Evolutionary conservation across 768 basidiomycete species (phyloP), one percentile per base, ranked within the genome.

Genomic region (Lactarius quietus): DNA sequence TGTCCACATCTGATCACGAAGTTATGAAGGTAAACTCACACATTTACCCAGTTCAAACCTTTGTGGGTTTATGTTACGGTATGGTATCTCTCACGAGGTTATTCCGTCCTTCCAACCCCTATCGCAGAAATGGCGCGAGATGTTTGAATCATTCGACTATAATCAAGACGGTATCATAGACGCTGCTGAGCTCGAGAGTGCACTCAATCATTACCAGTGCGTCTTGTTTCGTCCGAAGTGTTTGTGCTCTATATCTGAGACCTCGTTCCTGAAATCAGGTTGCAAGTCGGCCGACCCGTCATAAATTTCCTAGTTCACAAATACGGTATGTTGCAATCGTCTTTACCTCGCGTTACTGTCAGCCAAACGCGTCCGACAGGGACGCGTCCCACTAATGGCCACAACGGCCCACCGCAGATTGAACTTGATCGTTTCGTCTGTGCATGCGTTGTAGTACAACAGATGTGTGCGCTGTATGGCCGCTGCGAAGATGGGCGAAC

Each of bases 351-450:
- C 14, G 5, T 12, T 51, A 23, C 12, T 6, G 14, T 15, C 26
- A 26, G 2, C 23, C 48, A 15, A 17, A 51, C 26, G 6, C 20
- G n/a, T 26, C 23, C n/a, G 26, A 61, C 28, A 61, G 60, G 60
- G 7, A 61, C 36, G 5, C 17, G 15, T 9, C 35, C n/a, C n/a
- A 7, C 56, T 39, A 23, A 26, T 35, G 14, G 2, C 60, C 18
- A 53, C n/a, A 35, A 23, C 3, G n/a, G 18, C 26, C 18, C 51
- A 10, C 60, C 60, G 5, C 51, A 54, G 18, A 61, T 54, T 18
- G 52, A 61, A 29, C 29, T 61, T 20, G 60, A 61, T 17, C 60
- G 60, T 26, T 61, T 61, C n/a, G 60, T 61, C 28, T 61, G 60
- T 29, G 60, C 60, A 2, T 61, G 60, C 60, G n/a, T 54, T 31